phyloP scores from a whole-genome alignment of 768 basidiomycete genomes.

The Leccinum longicurvipes region DNA sequence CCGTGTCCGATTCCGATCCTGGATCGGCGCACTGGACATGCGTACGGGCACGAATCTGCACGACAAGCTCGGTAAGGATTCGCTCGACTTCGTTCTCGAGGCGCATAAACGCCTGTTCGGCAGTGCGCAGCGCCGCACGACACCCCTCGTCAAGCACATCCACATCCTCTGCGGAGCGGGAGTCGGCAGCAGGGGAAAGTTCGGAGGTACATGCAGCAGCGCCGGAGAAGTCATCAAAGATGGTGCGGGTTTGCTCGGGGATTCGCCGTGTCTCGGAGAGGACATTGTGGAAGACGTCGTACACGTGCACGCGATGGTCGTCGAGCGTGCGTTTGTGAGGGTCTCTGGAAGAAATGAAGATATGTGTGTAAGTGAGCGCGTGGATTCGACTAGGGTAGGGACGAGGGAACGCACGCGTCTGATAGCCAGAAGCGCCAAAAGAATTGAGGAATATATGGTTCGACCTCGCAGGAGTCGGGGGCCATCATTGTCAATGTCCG shows the following conservation, averaged over 20 bases:
- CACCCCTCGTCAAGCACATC: conserved; percentile 36
- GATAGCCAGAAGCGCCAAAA: conserved; percentile 51
- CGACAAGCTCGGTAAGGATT: conserved; percentile 36
- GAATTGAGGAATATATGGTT: conserved; percentile 44
- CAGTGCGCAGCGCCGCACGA: conserved; percentile 35
- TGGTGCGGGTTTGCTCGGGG: conserved; percentile 31
- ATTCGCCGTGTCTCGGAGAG: conserved; percentile 43
- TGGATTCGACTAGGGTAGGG: neutral
- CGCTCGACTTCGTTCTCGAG: conserved; percentile 44
- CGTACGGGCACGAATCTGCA: conserved; percentile 27
- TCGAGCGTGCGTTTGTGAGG: conserved; percentile 28
- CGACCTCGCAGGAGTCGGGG: conserved; percentile 17
- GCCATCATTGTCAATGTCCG: neutral
- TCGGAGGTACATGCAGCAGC: neutral
- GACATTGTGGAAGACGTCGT: conserved; percentile 50
- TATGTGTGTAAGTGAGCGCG: neutral
- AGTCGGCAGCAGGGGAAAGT: neutral
- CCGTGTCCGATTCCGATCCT: neutral
- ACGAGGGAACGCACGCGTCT: conserved; percentile 32
- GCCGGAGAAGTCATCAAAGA: conserved; percentile 43
- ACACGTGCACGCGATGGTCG: conserved; percentile 46
- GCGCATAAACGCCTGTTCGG: conserved; percentile 40
- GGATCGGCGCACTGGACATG: neutral
- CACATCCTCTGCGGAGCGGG: neutral
- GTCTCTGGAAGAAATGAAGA: conserved; percentile 16